phyloP scores from a whole-genome alignment of 129 eudicot species.

The Solidago caesia region DNA sequence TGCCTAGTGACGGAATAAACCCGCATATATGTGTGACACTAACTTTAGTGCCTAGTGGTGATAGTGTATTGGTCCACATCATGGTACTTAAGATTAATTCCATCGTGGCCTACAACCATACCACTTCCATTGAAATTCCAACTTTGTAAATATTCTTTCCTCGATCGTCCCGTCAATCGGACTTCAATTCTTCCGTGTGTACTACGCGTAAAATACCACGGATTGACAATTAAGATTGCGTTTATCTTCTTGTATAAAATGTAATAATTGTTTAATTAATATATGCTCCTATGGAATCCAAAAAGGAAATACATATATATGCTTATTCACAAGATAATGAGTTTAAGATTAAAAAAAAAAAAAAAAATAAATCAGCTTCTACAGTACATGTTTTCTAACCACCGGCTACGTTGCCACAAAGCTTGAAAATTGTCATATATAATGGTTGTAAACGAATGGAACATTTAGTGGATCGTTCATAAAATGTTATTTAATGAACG shows the following conservation, averaged over 20 bases:
- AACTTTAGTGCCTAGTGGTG: constrained; percentile 13
- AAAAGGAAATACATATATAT: too few species aligned
- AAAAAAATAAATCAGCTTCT: too few species aligned
- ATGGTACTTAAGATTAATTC: constrained; percentile 21
- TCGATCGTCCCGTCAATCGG: background rate
- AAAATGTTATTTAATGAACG: too few species aligned
- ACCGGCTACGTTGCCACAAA: too few species aligned
- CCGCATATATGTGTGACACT: background rate
- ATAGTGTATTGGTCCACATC: constrained; percentile 30
- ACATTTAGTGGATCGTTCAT: too few species aligned
- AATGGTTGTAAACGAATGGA: too few species aligned
- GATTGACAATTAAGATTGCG: background rate
- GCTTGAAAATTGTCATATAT: too few species aligned
- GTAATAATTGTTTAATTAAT: too few species aligned
- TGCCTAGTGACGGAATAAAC: background rate
- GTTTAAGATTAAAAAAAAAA: too few species aligned
- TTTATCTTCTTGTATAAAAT: background rate
- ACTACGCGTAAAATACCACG: constrained; percentile 17
- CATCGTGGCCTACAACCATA: constrained; percentile 8
- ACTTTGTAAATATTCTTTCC: background rate
- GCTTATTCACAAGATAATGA: too few species aligned
- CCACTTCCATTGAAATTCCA: constrained; percentile 15
- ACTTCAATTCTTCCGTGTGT: constrained; percentile 5
- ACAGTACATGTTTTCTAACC: too few species aligned
- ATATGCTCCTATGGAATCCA: too few species aligned